Conservation (phyloP, 2,329 filamentous ascomycete species). For the Aspergillus texensis region DNA sequence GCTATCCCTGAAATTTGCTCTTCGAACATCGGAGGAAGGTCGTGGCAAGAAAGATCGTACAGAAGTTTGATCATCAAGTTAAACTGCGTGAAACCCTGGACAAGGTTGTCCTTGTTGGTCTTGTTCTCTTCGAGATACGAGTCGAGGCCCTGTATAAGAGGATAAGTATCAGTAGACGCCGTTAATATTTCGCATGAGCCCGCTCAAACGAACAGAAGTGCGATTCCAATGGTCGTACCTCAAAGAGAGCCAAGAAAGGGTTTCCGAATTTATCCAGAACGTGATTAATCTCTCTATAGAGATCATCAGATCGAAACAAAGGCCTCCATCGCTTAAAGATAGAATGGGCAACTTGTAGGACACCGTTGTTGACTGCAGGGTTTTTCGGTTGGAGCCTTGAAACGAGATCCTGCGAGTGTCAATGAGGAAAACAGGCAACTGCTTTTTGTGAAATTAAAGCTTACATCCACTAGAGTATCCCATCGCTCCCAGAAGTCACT, state of each 20-base stretch:
- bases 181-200: not conserved
- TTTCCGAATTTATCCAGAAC: conserved; percentile 82
- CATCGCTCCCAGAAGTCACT: conserved; percentile 96
- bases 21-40: conserved; percentile 92
- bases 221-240: conserved; percentile 53
- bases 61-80: conserved; percentile 89
- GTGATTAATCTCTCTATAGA: conserved; percentile 96
- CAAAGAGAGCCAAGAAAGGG: conserved; percentile 79
- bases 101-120: conserved; percentile 72
- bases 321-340: conserved; percentile 97
- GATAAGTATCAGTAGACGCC: conserved; percentile 3
- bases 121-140: conserved; percentile 70
- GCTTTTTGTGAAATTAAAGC: conserved; percentile 26
- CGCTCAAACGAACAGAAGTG: not conserved
- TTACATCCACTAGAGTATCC: conserved; percentile 88
- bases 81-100: conserved; percentile 79
- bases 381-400: conserved; percentile 81
- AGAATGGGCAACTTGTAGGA: conserved; percentile 95
- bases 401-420: conserved; percentile 70
- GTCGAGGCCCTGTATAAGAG: conserved; percentile 48
- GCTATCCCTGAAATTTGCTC: conserved; percentile 79
- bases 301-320: conserved; percentile 86
- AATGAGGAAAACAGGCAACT: conserved; percentile 1
- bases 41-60: conserved; percentile 96
- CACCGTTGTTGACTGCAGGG: conserved; percentile 84